Conservation (phyloP, 768 basidiomycete genomes). For the Rhizopogon vulgaris region DNA sequence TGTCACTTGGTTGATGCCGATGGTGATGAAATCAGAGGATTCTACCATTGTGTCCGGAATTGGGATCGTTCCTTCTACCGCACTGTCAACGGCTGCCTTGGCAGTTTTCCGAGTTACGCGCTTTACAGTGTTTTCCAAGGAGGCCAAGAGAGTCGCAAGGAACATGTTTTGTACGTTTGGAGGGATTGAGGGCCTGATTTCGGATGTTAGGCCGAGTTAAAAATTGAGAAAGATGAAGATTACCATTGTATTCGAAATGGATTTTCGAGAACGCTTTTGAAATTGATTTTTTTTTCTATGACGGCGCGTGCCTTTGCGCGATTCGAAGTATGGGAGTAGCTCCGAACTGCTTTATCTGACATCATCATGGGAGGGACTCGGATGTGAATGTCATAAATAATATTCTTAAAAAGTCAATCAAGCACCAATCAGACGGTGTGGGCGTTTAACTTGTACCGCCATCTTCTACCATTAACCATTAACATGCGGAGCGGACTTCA, state of each 20-base stretch:
- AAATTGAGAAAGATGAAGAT: constrained; percentile 4
- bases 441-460: no score
- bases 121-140: constrained; percentile 35
- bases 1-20: constrained; percentile 82
- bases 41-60: no score
- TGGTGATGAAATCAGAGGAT: constrained; percentile 37
- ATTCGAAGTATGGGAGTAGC: constrained; percentile 56
- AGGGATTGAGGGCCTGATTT: constrained; percentile 55
- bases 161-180: constrained; percentile 56
- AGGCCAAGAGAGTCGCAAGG: constrained; percentile 43
- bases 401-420: no score
- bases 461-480: no score
- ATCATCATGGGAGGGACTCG: no score
- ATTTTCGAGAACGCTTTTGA: constrained; percentile 48
- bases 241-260: constrained; percentile 49
- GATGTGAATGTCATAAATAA: no score
- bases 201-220: neutral
- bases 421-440: no score
- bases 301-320: constrained; percentile 43
- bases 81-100: neutral
- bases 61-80: neutral
- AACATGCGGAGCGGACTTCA: no score
- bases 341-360: constrained; percentile 45
- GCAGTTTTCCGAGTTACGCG: neutral
- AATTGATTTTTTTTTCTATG: constrained; percentile 55